phyloP scores from a whole-genome alignment of 1,284 basidiomycete species.

The Apiotrichum laibachii region DNA sequence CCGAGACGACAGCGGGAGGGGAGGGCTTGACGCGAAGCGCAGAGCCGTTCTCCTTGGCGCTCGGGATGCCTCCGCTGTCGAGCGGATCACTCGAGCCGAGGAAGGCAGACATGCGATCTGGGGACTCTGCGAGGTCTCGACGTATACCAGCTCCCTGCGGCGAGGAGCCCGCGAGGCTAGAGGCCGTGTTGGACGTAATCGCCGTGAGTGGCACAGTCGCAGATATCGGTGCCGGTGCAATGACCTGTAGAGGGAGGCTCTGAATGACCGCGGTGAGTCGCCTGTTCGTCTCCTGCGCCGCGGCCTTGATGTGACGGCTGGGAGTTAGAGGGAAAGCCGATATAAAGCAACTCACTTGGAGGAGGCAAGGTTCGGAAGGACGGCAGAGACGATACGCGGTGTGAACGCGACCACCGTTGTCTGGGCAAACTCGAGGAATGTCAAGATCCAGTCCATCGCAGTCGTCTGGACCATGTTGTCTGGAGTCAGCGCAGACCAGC shows the following conservation, averaged over 20 bases:
- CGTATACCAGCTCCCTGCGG: slow-evolving; percentile 20
- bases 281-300: slow-evolving; percentile 83
- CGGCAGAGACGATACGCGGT: slow-evolving; percentile 83
- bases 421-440: slow-evolving; percentile 82
- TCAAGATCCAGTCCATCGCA: slow-evolving; percentile 85
- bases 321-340: not conserved
- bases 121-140: slow-evolving; percentile 8
- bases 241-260: slow-evolving; percentile 66
- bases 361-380: slow-evolving; percentile 87
- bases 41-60: slow-evolving; percentile 4
- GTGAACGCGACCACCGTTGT: slow-evolving; percentile 94
- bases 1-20: slow-evolving; percentile 50
- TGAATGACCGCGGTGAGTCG: slow-evolving; percentile 82
- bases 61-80: slow-evolving; percentile 19
- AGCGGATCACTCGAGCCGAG: slow-evolving; percentile 34
- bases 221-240: slow-evolving; percentile 44
- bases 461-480: slow-evolving; percentile 88
- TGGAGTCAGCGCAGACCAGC: slow-evolving; percentile 40
- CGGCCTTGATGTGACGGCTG: slow-evolving; percentile 74
- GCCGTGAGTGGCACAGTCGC: slow-evolving; percentile 1
- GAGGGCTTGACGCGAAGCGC: slow-evolving; percentile 13
- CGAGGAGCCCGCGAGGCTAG: slow-evolving; percentile 29
- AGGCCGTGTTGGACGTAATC: slow-evolving; percentile 1
- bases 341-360: slow-evolving; percentile 28
- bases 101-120: slow-evolving; percentile 6